phyloP scores from a whole-genome alignment of 345 rosid species.

The Populus ilicifolia region DNA sequence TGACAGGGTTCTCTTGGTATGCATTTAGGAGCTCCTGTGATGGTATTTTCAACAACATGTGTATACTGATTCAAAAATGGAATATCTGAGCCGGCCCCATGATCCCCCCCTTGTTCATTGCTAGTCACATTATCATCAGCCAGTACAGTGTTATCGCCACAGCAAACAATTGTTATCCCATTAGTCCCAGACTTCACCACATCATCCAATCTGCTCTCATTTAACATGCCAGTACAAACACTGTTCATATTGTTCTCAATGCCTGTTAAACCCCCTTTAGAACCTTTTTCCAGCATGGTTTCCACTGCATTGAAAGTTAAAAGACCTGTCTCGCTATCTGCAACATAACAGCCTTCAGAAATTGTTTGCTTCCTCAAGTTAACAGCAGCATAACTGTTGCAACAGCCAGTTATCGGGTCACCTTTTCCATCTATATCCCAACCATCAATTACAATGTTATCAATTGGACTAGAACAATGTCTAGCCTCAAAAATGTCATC shows the following conservation, averaged over 20 bases:
- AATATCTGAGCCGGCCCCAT: conserved; percentile 5
- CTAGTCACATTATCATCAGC: conserved; percentile 7
- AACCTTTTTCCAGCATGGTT: neutral
- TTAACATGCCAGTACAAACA: neutral
- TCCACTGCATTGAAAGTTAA: conserved; percentile 1
- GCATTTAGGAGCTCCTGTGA: neutral
- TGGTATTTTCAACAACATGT: conserved; percentile 9
- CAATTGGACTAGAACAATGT: neutral
- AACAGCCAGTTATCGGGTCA: neutral
- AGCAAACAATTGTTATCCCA: conserved; percentile 17
- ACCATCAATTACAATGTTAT: neutral
- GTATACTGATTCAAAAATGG: conserved; percentile 14
- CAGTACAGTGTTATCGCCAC: neutral
- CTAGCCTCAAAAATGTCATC: conserved; percentile 1
- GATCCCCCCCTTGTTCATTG: conserved; percentile 6
- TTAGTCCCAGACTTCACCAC: conserved; percentile 13
- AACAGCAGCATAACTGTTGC: neutral
- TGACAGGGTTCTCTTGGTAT: conserved; percentile 13
- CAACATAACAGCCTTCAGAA: neutral
- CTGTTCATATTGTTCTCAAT: conserved; percentile 11
- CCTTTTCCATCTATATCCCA: neutral
- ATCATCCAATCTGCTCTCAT: conserved; percentile 15
- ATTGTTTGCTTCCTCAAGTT: conserved; percentile 2
- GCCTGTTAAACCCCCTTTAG: neutral
- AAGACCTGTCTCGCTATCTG: neutral